A percentile compares a stretch with the other conserved stretches of the same genome.
Conservation (phyloP, 495 filamentous ascomycete genomes). For the Aspergillus ostianus region DNA sequence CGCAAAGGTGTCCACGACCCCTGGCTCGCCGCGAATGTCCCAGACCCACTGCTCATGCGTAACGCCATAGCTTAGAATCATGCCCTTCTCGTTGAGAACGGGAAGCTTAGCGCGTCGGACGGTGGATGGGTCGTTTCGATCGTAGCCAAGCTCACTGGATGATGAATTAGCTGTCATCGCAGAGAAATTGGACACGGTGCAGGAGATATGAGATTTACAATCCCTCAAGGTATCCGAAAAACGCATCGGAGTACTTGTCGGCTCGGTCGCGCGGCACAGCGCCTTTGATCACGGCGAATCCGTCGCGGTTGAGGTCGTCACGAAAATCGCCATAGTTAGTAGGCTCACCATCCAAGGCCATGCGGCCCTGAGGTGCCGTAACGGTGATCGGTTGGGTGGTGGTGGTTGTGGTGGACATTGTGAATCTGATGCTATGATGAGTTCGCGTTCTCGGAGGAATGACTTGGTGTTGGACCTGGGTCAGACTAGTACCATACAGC, state of each 20-base stretch:
- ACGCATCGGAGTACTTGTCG: slow-evolving; percentile 31
- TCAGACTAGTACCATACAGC: background rate
- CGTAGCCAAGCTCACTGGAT: slow-evolving; percentile 36
- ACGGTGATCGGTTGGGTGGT: slow-evolving; percentile 12
- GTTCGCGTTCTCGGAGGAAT: background rate
- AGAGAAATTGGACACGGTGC: background rate
- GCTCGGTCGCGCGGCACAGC: slow-evolving; percentile 42
- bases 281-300: slow-evolving; percentile 46
- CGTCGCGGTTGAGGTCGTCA: slow-evolving; percentile 36
- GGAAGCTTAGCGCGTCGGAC: slow-evolving; percentile 35
- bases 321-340: slow-evolving; percentile 31
- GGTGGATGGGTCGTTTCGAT: slow-evolving; percentile 37
- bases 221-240: slow-evolving; percentile 37
- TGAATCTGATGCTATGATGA: background rate
- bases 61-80: slow-evolving; percentile 39
- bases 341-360: slow-evolving; percentile 28
- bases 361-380: slow-evolving; percentile 10
- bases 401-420: slow-evolving; percentile 15
- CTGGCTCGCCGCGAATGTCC: slow-evolving; percentile 40
- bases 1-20: slow-evolving; percentile 39
- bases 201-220: slow-evolving; percentile 21
- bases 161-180: background rate
- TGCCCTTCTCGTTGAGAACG: slow-evolving; percentile 42
- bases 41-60: slow-evolving; percentile 46
- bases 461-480: background rate